phyloP scores from a whole-genome alignment of 164 flowering plant species.

The Magnolia kwangsiensis region DNA sequence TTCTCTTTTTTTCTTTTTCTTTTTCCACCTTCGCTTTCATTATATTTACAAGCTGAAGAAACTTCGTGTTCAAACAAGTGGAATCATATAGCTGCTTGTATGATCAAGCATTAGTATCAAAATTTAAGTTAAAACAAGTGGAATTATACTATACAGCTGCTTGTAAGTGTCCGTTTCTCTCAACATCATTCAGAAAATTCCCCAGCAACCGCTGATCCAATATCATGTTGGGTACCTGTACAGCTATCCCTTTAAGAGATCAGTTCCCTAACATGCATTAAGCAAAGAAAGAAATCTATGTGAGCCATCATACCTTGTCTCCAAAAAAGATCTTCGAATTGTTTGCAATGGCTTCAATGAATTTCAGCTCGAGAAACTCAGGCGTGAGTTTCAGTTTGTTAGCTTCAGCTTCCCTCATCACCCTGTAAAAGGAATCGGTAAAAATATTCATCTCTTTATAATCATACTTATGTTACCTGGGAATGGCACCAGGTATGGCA shows the following conservation, averaged over 20 bases:
- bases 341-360: conserved; percentile 79
- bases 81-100: no score
- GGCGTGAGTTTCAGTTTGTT: conserved; percentile 90
- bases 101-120: no score
- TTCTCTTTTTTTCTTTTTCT: no score
- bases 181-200: conserved; percentile 39
- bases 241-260: not conserved
- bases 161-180: not conserved
- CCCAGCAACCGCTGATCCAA: conserved; percentile 82
- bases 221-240: conserved; percentile 82
- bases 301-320: conserved; percentile 50
- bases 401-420: conserved; percentile 82
- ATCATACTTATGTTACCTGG: not conserved
- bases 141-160: not conserved
- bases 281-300: no score
- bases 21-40: not conserved
- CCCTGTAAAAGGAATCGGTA: conserved; percentile 30
- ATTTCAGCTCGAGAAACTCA: conserved; percentile 74
- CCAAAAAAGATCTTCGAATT: conserved; percentile 92
- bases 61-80: no score
- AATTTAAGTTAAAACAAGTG: not conserved
- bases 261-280: not conserved
- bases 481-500: no score
- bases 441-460: not conserved
- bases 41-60: no score